Evolutionary conservation across 306 rosid species (phyloP), one percentile per base, ranked within the genome.

Genomic region (Corylus heterophylla): DNA sequence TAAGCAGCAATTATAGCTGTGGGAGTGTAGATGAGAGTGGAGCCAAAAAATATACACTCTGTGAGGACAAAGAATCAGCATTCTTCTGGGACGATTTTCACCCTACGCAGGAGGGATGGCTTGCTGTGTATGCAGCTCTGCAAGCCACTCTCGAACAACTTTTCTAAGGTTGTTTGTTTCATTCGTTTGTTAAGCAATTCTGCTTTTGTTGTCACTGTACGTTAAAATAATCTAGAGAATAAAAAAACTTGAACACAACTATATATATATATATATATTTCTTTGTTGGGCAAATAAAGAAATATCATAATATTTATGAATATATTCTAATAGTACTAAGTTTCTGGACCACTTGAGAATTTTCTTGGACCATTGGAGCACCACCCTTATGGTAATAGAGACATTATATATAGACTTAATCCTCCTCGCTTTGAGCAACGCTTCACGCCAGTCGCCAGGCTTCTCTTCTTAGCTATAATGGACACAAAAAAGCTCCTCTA

Each of bases 101-200:
- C 62, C 98, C 98, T 2, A 84, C 98, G 1, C 85, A 95, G 44
- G 89, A 88, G 42, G 98, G 97, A 2, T 95, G 98, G 98, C 82
- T 74, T 4, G 94, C 95, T 17, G 93, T 95, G 14, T 90, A 82
- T 81, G 74, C 84, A 25, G 81, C 86, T 64, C 18, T 88, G 81
- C 75, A 79, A 29, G 48, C 80, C 44, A 83, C 83, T 69, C 73
- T 88, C 37, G 74, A 75, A 13, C 78, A 85, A 62, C 75, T 88
- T 64, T 52, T 49, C 50, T 54, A 44, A 31, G 42, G 13, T 17
- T 11, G 45, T 42, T 42, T 5, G 45, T 42, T 42, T 42, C 45
- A 5, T 42, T 62, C 13, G 70, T 35, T 64, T 64, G 67, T 51
- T 11, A 35, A 9, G 37, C 12, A 7, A 44, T 14, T 45, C 8